phyloP scores from a whole-genome alignment of 2,329 filamentous ascomycete species.

The Neofusicoccum cordaticola region DNA sequence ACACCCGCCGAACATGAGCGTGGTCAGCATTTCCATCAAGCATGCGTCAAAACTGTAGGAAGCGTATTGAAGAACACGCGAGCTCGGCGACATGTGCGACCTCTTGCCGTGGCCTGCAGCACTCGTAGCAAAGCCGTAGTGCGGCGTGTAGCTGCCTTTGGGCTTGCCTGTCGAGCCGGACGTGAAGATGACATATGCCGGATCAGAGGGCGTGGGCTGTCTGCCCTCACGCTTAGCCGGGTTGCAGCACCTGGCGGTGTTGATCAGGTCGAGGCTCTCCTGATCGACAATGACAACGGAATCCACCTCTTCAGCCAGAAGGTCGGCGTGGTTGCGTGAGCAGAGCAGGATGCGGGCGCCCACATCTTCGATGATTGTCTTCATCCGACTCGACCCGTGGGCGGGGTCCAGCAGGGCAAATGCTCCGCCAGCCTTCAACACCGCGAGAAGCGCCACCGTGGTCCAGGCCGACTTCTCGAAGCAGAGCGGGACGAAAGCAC shows the following conservation, averaged over 20 bases:
- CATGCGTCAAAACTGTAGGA: conserved; percentile 31
- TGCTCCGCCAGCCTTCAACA: conserved; percentile 33
- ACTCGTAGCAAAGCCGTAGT: conserved; percentile 61
- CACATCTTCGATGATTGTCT: background rate
- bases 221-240: conserved; percentile 32
- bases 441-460: conserved; percentile 35
- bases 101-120: conserved; percentile 28
- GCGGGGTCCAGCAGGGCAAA: background rate
- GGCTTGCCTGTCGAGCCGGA: conserved; percentile 98
- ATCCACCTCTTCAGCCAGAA: conserved; percentile 45
- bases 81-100: conserved; percentile 23
- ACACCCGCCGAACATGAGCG: conserved; percentile 39
- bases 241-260: conserved; percentile 42
- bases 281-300: conserved; percentile 47
- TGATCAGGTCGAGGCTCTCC: conserved; percentile 42
- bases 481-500: conserved; percentile 35
- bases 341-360: conserved; percentile 31
- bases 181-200: conserved; percentile 71
- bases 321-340: conserved; percentile 44
- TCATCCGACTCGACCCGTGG: conserved; percentile 41
- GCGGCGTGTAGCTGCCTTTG: conserved; percentile 61
- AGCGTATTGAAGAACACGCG: conserved; percentile 27
- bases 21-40: conserved; percentile 34
- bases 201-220: conserved; percentile 17
- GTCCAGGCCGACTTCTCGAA: conserved; percentile 39